Conservation (phyloP, 495 filamentous ascomycete species). For the Letharia lupina region DNA sequence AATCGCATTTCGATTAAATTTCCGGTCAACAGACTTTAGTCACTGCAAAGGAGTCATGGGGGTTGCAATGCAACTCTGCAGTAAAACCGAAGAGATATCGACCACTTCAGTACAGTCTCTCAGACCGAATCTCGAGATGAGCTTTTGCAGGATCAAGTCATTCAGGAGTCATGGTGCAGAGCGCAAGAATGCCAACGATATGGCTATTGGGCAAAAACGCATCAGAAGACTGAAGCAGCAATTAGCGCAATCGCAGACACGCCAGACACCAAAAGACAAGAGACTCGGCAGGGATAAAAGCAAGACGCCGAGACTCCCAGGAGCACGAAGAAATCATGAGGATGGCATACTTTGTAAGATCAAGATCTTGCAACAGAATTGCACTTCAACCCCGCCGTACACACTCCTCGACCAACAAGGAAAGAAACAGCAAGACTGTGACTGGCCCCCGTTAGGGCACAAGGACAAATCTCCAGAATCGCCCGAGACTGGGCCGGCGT, state of each 20-base stretch:
- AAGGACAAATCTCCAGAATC: neutral
- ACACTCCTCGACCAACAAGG: neutral
- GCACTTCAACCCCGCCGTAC: neutral
- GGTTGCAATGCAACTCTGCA: neutral
- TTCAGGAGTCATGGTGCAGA: slow-evolving; percentile 2
- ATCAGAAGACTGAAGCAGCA: slow-evolving; percentile 1
- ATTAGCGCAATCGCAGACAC: neutral
- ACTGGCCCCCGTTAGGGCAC: neutral
- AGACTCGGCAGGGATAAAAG: neutral
- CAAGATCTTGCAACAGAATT: neutral
- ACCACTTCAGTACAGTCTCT: neutral
- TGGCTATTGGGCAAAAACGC: neutral
- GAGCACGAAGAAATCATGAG: neutral
- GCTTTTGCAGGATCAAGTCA: slow-evolving; percentile 2
- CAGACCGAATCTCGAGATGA: neutral
- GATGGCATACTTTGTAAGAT: neutral
- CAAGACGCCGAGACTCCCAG: neutral
- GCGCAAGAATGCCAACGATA: neutral
- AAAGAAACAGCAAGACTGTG: slow-evolving; percentile 1
- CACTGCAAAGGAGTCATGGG: neutral
- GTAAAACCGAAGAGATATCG: neutral
- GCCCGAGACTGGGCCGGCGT: neutral
- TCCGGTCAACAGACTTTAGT: neutral
- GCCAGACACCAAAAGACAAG: neutral
- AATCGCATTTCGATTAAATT: neutral